Conservation (phyloP, 257 asterid species). For the Solanum gandarillasii region DNA sequence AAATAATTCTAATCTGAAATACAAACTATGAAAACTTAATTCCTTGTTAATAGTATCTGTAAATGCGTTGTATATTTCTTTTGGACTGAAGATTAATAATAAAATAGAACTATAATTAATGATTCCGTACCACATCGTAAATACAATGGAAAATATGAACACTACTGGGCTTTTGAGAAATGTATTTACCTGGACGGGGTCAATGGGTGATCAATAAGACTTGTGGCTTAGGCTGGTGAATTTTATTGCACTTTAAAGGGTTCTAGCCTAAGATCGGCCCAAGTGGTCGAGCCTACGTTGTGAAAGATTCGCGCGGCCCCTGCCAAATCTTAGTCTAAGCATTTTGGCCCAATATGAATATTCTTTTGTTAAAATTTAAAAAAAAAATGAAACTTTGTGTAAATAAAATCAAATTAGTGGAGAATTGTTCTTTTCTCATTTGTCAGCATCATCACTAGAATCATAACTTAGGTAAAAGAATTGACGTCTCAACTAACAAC, state of each 20-base stretch:
- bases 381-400: too few species aligned
- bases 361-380: background rate
- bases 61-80: background rate
- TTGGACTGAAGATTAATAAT: background rate
- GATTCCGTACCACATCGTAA: background rate
- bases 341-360: background rate
- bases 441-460: background rate
- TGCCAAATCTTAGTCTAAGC: background rate
- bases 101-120: background rate
- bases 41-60: background rate
- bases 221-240: slow-evolving; percentile 10
- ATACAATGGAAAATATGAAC: background rate
- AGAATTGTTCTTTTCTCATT: background rate
- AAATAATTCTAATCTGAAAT: background rate
- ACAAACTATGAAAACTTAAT: background rate
- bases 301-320: slow-evolving; percentile 12
- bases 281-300: slow-evolving; percentile 4
- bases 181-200: slow-evolving; percentile 2
- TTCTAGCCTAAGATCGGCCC: slow-evolving; percentile 17
- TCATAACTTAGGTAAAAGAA: background rate
- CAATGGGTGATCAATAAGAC: background rate
- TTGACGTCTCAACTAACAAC: background rate
- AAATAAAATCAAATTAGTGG: background rate
- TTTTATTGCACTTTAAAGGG: background rate
- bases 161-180: background rate